Evolutionary conservation across 2,329 filamentous ascomycete genomes (phyloP).

Genomic region (Pleurostoma richardsiae): DNA sequence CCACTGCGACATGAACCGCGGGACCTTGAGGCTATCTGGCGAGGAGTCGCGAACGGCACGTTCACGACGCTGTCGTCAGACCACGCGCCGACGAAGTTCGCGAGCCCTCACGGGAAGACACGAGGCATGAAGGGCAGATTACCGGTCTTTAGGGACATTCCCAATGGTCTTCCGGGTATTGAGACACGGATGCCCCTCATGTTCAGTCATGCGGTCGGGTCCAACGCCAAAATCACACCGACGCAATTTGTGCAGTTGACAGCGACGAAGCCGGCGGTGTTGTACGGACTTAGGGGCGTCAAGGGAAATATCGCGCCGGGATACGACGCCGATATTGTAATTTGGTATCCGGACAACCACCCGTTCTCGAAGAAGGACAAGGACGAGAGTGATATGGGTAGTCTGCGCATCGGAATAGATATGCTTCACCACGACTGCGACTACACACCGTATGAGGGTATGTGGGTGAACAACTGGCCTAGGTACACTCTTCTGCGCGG

Average conservation of each 20-base stretch:
- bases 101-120: constrained; percentile 42
- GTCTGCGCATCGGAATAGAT: constrained; percentile 7
- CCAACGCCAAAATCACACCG: constrained; percentile 29
- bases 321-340: constrained; percentile 48
- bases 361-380: no score
- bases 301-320: constrained; percentile 34
- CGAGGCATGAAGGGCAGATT: constrained; percentile 35
- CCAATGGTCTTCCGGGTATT: constrained; percentile 51
- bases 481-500: constrained; percentile 54
- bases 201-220: constrained; percentile 15
- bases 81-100: constrained; percentile 43
- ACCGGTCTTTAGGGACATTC: constrained; percentile 48
- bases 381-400: no score
- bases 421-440: constrained; percentile 57
- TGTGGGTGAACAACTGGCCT: constrained; percentile 50
- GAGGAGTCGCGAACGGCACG: constrained; percentile 42
- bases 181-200: constrained; percentile 47
- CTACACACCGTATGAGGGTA: constrained; percentile 57
- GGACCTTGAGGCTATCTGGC: constrained; percentile 46
- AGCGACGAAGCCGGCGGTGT: constrained; percentile 47
- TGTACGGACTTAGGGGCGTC: constrained; percentile 38
- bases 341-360: constrained; percentile 50
- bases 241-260: constrained; percentile 49
- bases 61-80: constrained; percentile 43
- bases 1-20: constrained; percentile 36